Base-by-base conservation (phyloP, 2,329 filamentous ascomycete genomes). In the Verticillium isaacii region DNA sequence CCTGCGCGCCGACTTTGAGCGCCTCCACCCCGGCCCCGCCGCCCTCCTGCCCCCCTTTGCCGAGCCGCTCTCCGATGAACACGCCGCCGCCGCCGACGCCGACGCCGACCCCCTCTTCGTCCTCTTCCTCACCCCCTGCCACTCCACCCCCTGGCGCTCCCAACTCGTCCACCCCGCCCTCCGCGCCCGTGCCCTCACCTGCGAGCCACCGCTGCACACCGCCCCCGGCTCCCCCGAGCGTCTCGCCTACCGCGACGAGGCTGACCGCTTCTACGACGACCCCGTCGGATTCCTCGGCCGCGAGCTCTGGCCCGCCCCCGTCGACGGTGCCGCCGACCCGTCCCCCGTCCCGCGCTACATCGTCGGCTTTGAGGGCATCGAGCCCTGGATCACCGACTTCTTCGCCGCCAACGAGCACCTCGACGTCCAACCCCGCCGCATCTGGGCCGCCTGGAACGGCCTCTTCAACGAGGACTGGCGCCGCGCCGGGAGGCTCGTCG, bases 61-160 rank as follows among this genome's bases (percentile, higher is more conserved):
- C 71, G 76, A 67, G 69, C 76, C 29, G 66, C 68, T 62, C 61
- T 68, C 60, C 64, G 65, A 71, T 52, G 63, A 68, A 25, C 66
- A 69, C 58, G 50, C 65, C 55, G 66, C 67, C 32, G 63, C 68
- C 29, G 66, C 69, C 58, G n/a, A n/a, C n/a, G 50, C 65, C 55
- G 66, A 68, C 32, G 64, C 68, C 39, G 69, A 77, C 39, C 82
- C 85, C 62, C 80, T 87, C 12, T 89, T 88, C 68, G 86, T 89
- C 37, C 89, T 90, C 23, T 97, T 98, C 77, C 83, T 99, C 29
- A 96, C 93, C 84, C 95, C 95, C 11, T 99, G 95, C 77, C 95
- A 99, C 80, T 91, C 90, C 66, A 98, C 94, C 0, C 94, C 95
- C 2, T 98, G 95, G 94, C 90, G 93, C 69, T 93, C 90, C 17